These are phyloP conservation scores for Benincasa hispida DNA, from an alignment of 306 rosid genomes.

Conservation along the genomic window DNA sequence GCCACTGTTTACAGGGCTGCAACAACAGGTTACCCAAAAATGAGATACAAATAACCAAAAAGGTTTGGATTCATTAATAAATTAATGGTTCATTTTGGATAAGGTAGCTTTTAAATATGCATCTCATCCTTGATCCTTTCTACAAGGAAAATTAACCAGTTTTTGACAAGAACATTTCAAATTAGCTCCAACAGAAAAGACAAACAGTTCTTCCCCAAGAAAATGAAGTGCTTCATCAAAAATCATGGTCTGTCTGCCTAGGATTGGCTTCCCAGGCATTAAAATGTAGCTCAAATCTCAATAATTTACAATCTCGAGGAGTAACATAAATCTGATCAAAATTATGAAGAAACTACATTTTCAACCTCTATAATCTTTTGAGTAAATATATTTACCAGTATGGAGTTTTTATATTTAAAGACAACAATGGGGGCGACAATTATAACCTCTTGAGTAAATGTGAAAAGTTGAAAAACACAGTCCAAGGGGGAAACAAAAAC, in stretches of 20 bases:
- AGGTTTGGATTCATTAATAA: neutral
- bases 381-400: neutral
- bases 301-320: conserved; percentile 14
- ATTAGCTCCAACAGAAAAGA: neutral
- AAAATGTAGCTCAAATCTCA: conserved; percentile 36
- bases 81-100: neutral
- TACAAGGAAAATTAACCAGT: neutral
- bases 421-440: neutral
- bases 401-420: neutral
- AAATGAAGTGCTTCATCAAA: neutral
- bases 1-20: conserved; percentile 7
- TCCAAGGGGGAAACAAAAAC: conserved; percentile 14
- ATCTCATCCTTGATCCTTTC: neutral
- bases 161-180: neutral
- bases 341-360: neutral
- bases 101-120: neutral
- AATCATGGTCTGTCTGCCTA: conserved; percentile 2
- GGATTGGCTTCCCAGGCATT: conserved; percentile 27
- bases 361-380: neutral
- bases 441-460: conserved; percentile 14
- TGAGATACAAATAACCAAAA: neutral
- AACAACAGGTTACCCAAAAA: neutral
- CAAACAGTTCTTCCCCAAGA: neutral
- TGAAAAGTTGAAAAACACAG: conserved; percentile 9
- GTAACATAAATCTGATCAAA: neutral